Evolutionary conservation across 768 basidiomycete genomes (phyloP).

Genomic region (Tylopilus vinaceipallidus): DNA sequence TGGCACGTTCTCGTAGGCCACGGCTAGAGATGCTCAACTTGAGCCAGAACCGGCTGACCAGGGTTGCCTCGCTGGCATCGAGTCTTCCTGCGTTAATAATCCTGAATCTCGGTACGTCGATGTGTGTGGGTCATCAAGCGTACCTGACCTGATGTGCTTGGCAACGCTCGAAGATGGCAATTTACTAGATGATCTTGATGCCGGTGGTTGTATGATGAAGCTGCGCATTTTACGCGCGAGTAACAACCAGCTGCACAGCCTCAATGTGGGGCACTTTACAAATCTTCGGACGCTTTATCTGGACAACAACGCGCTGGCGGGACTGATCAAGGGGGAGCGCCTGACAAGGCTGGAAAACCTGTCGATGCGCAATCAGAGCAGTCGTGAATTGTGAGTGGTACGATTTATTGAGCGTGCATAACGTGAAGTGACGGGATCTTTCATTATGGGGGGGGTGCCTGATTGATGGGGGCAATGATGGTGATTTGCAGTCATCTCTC

Average conservation of each 20-base stretch:
- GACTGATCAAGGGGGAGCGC: slow-evolving; percentile 52
- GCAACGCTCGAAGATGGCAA: slow-evolving; percentile 63
- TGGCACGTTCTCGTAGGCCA: slow-evolving; percentile 34
- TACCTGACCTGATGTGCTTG: slow-evolving; percentile 15
- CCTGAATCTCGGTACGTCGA: slow-evolving; percentile 79
- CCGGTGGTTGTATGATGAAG: slow-evolving; percentile 56
- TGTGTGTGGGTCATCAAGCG: slow-evolving; percentile 8
- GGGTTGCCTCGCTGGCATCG: slow-evolving; percentile 57
- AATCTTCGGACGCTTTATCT: slow-evolving; percentile 88
- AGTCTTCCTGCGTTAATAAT: slow-evolving; percentile 58
- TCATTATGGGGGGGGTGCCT: slow-evolving; percentile 38
- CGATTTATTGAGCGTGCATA: slow-evolving; percentile 12
- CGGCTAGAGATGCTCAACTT: slow-evolving; percentile 82
- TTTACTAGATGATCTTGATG: slow-evolving; percentile 51
- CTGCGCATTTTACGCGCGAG: slow-evolving; percentile 85
- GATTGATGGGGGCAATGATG: slow-evolving; percentile 34
- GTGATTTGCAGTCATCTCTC: slow-evolving; percentile 40
- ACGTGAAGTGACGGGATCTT: slow-evolving; percentile 38
- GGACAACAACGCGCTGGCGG: slow-evolving; percentile 73
- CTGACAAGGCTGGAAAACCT: slow-evolving; percentile 82
- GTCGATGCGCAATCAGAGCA: slow-evolving; percentile 86
- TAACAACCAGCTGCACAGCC: slow-evolving; percentile 68
- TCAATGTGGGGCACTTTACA: slow-evolving; percentile 62
- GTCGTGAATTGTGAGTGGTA: slow-evolving; percentile 65
- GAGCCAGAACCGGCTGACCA: slow-evolving; percentile 67